Conservation (phyloP, 176 grass and related monocot species). For the Oropetium thomaeum region DNA sequence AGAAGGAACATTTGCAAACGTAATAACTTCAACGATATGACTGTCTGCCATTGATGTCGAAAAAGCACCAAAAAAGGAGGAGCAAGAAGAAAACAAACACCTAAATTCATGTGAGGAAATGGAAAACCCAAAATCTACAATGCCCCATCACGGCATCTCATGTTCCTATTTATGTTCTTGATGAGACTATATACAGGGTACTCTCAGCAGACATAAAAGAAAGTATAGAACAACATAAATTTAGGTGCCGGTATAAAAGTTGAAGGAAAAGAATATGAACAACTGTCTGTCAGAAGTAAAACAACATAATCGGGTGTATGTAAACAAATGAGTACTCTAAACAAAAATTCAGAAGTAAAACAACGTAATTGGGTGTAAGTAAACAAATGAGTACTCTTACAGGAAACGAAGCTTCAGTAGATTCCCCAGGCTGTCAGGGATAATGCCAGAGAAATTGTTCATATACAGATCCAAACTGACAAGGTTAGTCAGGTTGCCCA, state of each 20-base stretch:
- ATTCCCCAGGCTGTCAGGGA: constrained; percentile 60
- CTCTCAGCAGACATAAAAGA: constrained; percentile 25
- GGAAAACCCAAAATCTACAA: neutral
- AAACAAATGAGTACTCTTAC: constrained; percentile 42
- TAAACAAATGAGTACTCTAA: constrained; percentile 25
- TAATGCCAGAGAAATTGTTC: constrained; percentile 50
- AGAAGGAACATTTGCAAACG: neutral
- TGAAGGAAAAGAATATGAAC: constrained; percentile 17
- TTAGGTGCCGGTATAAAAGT: neutral
- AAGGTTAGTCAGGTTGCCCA: constrained; percentile 73
- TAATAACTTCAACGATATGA: neutral
- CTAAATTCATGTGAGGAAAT: neutral
- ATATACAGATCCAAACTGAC: constrained; percentile 88
- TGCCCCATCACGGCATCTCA: neutral
- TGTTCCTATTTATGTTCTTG: constrained; percentile 8
- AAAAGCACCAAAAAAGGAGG: constrained; percentile 13
- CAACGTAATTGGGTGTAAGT: neutral
- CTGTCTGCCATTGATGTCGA: neutral
- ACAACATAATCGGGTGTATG: neutral
- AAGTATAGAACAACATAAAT: constrained; percentile 2
- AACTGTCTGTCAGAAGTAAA: constrained; percentile 12
- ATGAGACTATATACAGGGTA: neutral
- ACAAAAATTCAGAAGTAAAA: constrained; percentile 13
- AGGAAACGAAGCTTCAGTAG: constrained; percentile 73
- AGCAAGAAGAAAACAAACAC: neutral